phyloP scores from a whole-genome alignment of 2,329 filamentous ascomycete genomes.

The Macrophomina tecta region DNA sequence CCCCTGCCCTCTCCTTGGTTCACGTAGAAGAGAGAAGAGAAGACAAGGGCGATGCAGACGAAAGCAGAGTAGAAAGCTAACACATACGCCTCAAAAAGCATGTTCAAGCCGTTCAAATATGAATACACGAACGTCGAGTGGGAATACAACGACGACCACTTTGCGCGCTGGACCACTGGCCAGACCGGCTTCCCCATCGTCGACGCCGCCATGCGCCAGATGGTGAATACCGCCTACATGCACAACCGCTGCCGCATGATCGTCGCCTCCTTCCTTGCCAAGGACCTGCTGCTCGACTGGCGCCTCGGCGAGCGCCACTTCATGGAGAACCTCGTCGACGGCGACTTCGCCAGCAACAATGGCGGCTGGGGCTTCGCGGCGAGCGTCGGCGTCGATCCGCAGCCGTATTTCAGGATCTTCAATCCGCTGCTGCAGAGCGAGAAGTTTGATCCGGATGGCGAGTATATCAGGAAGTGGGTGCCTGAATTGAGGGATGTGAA shows the following conservation, averaged over 20 bases:
- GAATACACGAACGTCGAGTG: constrained; percentile 83
- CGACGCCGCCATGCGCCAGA: constrained; percentile 84
- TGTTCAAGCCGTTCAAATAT: constrained; percentile 81
- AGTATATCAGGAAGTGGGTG: constrained; percentile 84
- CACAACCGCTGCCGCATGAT: constrained; percentile 88
- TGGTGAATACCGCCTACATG: constrained; percentile 74
- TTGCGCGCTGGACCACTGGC: constrained; percentile 76
- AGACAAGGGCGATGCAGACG: too few relatives aligned
- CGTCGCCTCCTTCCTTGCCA: constrained; percentile 78
- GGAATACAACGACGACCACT: constrained; percentile 75
- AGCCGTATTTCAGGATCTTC: constrained; percentile 91
- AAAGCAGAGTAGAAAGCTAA: too few relatives aligned
- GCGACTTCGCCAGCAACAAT: constrained; percentile 81
- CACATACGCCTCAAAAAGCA: constrained; percentile 46
- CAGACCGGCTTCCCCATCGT: constrained; percentile 82
- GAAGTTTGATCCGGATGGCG: constrained; percentile 79
- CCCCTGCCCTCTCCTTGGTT: neutral
- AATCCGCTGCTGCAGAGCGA: constrained; percentile 85
- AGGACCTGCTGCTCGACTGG: constrained; percentile 84
- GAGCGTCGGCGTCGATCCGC: constrained; percentile 77
- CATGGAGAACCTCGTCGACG: constrained; percentile 80
- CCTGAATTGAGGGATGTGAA: constrained; percentile 71
- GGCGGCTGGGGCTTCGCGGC: constrained; percentile 72
- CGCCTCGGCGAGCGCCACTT: constrained; percentile 81
- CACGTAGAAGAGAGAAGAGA: neutral